These are phyloP conservation scores for Striga asiatica DNA, from an alignment of 257 asterid genomes.

Conservation along the genomic window DNA sequence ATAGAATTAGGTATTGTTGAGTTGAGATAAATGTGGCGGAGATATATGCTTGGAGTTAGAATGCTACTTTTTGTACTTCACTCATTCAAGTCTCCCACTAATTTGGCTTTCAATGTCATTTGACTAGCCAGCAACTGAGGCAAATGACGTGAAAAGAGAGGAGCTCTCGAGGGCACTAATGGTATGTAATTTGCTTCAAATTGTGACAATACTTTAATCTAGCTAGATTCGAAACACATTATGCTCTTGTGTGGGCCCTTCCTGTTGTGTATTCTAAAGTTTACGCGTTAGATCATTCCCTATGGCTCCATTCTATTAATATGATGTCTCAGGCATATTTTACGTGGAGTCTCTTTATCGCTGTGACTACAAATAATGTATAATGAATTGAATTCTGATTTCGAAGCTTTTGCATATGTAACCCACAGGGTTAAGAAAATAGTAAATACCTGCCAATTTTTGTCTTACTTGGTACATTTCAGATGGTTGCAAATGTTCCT, in stretches of 20 bases:
- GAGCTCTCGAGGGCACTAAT: slow-evolving; percentile 77
- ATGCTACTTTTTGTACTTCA: not conserved
- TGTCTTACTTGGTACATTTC: not conserved
- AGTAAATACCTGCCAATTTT: not conserved
- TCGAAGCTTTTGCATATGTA: not conserved
- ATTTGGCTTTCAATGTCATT: slow-evolving; percentile 22
- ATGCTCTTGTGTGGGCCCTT: slow-evolving; percentile 16
- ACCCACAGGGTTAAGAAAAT: slow-evolving; percentile 1
- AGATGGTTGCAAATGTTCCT: slow-evolving; percentile 11
- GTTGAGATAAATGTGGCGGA: no score
- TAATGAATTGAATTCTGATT: not conserved
- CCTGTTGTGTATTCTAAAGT: slow-evolving; percentile 7
- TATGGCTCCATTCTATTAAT: not conserved
- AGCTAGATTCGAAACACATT: slow-evolving; percentile 9
- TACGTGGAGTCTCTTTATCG: not conserved
- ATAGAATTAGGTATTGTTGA: no score
- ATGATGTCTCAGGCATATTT: not conserved
- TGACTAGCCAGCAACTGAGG: slow-evolving; percentile 59
- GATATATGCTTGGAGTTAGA: slow-evolving; percentile 8
- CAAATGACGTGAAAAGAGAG: slow-evolving; percentile 51
- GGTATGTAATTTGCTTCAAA: slow-evolving; percentile 42
- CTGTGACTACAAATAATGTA: not conserved
- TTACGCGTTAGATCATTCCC: slow-evolving; percentile 6
- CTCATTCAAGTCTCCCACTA: slow-evolving; percentile 1
- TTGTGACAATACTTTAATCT: slow-evolving; percentile 2